These are phyloP conservation scores for Leccinellum albellum DNA, from an alignment of 768 basidiomycete species.

Conservation along the genomic window DNA sequence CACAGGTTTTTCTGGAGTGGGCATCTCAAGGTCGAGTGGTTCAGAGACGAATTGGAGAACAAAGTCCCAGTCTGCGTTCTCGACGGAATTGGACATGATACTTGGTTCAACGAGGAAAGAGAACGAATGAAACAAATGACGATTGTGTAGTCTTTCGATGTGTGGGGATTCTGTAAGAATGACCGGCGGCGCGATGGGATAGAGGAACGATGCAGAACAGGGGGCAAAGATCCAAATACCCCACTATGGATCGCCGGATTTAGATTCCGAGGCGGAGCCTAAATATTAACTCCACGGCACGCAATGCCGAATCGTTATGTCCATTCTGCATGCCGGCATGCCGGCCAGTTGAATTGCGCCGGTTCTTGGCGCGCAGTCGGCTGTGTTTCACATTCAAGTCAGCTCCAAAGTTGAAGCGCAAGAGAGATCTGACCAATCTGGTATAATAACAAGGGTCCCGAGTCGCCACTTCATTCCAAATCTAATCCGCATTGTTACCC, in stretches of 20 bases:
- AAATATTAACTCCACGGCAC: conserved; percentile 3
- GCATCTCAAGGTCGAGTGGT: conserved; percentile 35
- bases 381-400: too few species aligned
- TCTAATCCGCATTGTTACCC: background rate
- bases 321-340: too few species aligned
- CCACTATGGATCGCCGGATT: conserved; percentile 11
- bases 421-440: conserved; percentile 10
- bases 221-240: conserved; percentile 8
- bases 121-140: background rate
- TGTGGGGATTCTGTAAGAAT: background rate
- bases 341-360: too few species aligned
- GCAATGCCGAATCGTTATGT: conserved; percentile 5
- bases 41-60: conserved; percentile 58
- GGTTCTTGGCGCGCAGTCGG: too few species aligned
- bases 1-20: conserved; percentile 35
- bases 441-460: background rate
- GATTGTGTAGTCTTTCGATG: background rate
- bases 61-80: conserved; percentile 55
- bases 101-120: background rate
- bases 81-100: conserved; percentile 33
- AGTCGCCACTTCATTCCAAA: background rate
- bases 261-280: conserved; percentile 16
- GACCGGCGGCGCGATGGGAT: conserved; percentile 1
- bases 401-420: background rate
- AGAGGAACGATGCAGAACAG: conserved; percentile 13